These are phyloP conservation scores for Colletotrichum filicis DNA, from an alignment of 2,329 filamentous ascomycete species.

Conservation along the genomic window DNA sequence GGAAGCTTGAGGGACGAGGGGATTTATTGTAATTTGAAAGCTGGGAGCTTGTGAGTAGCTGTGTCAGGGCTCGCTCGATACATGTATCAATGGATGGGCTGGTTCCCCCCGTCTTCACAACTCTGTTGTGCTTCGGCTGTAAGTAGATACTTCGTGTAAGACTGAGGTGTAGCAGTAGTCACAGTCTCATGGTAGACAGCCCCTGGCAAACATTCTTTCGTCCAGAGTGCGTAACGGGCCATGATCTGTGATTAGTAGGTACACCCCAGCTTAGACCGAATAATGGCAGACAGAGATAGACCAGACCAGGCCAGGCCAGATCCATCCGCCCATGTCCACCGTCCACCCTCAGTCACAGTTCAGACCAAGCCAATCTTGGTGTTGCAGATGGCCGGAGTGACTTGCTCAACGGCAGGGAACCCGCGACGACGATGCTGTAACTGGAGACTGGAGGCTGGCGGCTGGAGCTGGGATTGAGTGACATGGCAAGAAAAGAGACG, in stretches of 20 bases:
- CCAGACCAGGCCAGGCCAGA: slow-evolving; percentile 17
- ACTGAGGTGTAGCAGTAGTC: neutral
- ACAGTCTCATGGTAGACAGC: neutral
- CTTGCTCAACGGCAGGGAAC: neutral
- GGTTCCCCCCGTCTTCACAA: neutral
- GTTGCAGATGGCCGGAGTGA: neutral
- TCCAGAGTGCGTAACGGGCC: neutral
- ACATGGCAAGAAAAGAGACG: neutral
- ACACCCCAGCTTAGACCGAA: slow-evolving; percentile 1
- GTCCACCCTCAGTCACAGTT: neutral
- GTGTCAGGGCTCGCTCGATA: neutral
- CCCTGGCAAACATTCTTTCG: slow-evolving; percentile 9
- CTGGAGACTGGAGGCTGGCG: neutral
- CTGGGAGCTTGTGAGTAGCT: neutral
- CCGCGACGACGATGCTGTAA: slow-evolving; percentile 6
- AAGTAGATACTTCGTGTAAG: neutral
- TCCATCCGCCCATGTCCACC: slow-evolving; percentile 10
- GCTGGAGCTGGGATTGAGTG: neutral
- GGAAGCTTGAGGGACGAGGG: slow-evolving; percentile 29
- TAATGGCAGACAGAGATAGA: neutral
- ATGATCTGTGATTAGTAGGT: neutral
- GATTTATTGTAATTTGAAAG: slow-evolving; percentile 30
- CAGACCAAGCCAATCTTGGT: neutral
- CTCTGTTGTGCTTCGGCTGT: neutral
- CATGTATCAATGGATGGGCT: neutral